Evolutionary conservation across 495 filamentous ascomycete species (phyloP).

Genomic region (Cercophora samala): DNA sequence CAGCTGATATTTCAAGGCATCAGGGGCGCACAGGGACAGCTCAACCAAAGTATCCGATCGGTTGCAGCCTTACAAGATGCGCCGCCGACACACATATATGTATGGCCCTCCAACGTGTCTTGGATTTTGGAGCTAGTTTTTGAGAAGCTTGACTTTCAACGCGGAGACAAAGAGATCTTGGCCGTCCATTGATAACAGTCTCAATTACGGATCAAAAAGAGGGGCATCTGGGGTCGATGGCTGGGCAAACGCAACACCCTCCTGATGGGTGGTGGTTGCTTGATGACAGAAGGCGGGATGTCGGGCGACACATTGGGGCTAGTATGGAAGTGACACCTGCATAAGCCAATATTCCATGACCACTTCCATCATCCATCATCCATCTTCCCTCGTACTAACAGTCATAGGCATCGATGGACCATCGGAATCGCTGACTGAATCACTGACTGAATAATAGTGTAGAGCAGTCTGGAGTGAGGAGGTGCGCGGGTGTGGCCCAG

Average conservation of each 20-base stretch:
- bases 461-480: too few relatives aligned
- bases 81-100: background rate
- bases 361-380: background rate
- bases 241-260: background rate
- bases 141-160: background rate
- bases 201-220: background rate
- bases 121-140: background rate
- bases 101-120: background rate
- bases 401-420: background rate
- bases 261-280: background rate
- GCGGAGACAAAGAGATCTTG: background rate
- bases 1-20: background rate
- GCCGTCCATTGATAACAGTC: background rate
- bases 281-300: conserved; percentile 6
- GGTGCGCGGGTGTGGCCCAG: too few relatives aligned
- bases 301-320: background rate
- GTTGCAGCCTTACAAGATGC: background rate
- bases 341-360: background rate
- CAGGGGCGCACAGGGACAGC: background rate
- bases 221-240: background rate
- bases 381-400: background rate
- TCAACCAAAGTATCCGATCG: background rate
- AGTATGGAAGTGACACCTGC: background rate
- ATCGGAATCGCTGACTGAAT: too few relatives aligned
- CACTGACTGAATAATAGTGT: too few relatives aligned